A percentile compares a stretch with the other conserved stretches of the same genome.
phyloP scores from a whole-genome alignment of 345 rosid species.

The Rhodamnia rubescens region DNA sequence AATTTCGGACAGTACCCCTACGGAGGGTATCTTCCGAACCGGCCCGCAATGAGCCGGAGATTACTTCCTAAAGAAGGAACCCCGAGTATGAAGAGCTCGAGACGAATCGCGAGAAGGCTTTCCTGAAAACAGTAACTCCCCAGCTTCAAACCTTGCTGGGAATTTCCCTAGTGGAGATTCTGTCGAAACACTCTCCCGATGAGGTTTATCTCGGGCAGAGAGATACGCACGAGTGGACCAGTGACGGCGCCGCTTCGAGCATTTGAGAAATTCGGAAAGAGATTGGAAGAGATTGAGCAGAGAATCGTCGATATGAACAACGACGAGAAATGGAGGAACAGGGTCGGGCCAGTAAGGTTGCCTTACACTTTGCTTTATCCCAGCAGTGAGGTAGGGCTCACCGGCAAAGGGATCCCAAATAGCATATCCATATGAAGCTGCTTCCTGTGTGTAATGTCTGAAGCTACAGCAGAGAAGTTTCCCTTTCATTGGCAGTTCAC shows the following conservation, averaged over 20 bases:
- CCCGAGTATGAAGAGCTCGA: conserved; percentile 40
- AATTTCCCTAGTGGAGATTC: conserved; percentile 36
- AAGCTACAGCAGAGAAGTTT: background rate
- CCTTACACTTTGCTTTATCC: conserved; percentile 43
- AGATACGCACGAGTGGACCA: conserved; percentile 43
- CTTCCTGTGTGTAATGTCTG: background rate
- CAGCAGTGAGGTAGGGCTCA: conserved; percentile 35
- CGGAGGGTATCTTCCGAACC: conserved; percentile 56
- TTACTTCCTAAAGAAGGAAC: conserved; percentile 46
- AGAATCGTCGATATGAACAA: conserved; percentile 24
- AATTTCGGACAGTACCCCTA: conserved; percentile 64
- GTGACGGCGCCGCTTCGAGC: conserved; percentile 28
- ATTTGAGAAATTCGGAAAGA: conserved; percentile 37
- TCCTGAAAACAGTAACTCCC: conserved; percentile 37
- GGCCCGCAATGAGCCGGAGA: conserved; percentile 48
- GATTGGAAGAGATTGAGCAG: conserved; percentile 32
- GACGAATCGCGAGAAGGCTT: conserved; percentile 32
- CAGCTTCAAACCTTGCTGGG: conserved; percentile 36
- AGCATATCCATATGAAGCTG: conserved; percentile 38
- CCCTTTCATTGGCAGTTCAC: background rate
- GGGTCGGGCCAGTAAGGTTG: conserved; percentile 41
- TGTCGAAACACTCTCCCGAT: conserved; percentile 48
- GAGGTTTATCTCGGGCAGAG: conserved; percentile 58
- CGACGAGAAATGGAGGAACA: conserved; percentile 27
- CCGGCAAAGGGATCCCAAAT: conserved; percentile 54